A percentile compares a stretch with the other conserved stretches of the same genome.
These are phyloP conservation scores for Botrytis fragariae DNA, from an alignment of 2,329 filamentous ascomycete genomes.

Conservation along the genomic window DNA sequence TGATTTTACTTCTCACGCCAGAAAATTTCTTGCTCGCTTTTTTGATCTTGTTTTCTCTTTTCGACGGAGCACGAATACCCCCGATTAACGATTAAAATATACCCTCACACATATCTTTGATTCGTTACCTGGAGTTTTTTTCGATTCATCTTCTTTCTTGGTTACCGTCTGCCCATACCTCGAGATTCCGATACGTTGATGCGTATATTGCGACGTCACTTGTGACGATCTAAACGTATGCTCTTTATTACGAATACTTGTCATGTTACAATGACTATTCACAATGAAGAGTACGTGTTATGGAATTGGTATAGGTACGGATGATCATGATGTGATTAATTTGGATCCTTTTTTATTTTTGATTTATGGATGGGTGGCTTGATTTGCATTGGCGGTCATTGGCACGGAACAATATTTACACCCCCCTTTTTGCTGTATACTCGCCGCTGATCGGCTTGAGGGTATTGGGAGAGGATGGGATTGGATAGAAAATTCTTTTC, in stretches of 20 bases:
- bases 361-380: slow-evolving; percentile 4
- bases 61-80: slow-evolving; percentile 12
- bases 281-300: background rate
- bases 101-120: slow-evolving; percentile 16
- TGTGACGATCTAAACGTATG: background rate
- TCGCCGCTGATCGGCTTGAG: slow-evolving; percentile 22
- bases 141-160: slow-evolving; percentile 2
- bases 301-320: background rate
- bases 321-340: background rate
- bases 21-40: background rate
- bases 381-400: background rate
- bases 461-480: background rate
- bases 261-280: background rate
- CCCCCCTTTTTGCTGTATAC: slow-evolving; percentile 5
- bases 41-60: background rate
- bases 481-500: background rate
- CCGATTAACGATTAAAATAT: slow-evolving; percentile 17
- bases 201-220: background rate
- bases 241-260: background rate
- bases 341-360: background rate
- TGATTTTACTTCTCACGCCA: background rate
- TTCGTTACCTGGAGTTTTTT: slow-evolving; percentile 20
- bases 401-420: background rate
- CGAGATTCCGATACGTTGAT: background rate
- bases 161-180: background rate